Evolutionary conservation across 2,329 filamentous ascomycete genomes (phyloP).

Genomic region (Trichoderma atroviride): DNA sequence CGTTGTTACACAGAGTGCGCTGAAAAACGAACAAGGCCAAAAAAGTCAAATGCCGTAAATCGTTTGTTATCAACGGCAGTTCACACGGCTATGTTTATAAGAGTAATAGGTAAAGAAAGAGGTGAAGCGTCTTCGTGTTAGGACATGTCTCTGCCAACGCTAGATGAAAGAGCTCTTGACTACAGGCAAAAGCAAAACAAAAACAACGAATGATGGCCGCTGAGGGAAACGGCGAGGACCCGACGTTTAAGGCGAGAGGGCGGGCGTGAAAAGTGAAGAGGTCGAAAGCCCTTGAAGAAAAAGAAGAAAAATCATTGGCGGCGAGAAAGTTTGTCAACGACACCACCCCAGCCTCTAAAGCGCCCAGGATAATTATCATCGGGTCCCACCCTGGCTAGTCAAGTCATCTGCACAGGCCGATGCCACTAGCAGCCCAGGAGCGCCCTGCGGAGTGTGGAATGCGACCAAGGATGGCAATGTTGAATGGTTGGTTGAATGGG

Average conservation of each 20-base stretch:
- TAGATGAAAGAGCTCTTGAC: neutral
- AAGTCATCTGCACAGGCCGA: conserved; percentile 23
- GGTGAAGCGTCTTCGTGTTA: neutral
- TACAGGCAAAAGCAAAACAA: neutral
- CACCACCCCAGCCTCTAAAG: neutral
- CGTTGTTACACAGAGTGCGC: neutral
- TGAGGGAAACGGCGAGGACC: neutral
- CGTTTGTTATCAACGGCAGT: neutral
- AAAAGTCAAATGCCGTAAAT: neutral
- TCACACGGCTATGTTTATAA: neutral
- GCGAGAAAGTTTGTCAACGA: conserved; percentile 19
- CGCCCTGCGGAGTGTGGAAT: neutral
- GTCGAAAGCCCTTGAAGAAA: conserved; percentile 4
- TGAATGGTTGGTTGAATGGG: neutral
- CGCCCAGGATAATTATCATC: neutral
- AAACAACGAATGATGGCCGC: neutral
- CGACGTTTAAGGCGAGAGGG: neutral
- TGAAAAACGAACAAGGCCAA: neutral
- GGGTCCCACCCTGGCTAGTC: conserved; percentile 17
- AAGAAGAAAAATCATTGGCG: neutral
- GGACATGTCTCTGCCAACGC: conserved; percentile 1
- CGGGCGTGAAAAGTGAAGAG: conserved; percentile 1
- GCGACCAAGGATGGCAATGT: neutral
- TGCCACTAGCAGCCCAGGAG: conserved; percentile 16
- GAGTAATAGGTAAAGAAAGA: neutral